phyloP scores from a whole-genome alignment of 2,329 filamentous ascomycete species.

The Hypoxylon sp. region DNA sequence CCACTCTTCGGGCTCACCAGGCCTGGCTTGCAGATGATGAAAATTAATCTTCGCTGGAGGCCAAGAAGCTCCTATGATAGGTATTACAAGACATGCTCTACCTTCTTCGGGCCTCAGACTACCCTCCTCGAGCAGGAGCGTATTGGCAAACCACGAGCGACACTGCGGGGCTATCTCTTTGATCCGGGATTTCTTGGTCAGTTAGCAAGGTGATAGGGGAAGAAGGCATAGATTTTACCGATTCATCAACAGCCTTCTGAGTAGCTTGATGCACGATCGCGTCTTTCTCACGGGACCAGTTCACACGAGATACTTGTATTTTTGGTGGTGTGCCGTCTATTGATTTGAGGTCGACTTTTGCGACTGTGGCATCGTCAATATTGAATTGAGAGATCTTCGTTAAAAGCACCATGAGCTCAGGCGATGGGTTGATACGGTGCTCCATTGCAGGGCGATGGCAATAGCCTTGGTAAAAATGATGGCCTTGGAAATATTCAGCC shows the following conservation, averaged over 20 bases:
- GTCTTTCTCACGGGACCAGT: background rate
- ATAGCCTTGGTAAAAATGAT: background rate
- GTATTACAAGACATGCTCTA: conserved; percentile 3
- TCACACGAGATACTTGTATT: background rate
- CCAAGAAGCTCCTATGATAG: conserved; percentile 1
- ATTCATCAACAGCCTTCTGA: conserved; percentile 1
- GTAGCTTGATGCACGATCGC: background rate
- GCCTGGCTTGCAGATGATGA: conserved; percentile 1
- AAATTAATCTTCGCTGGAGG: conserved; percentile 1
- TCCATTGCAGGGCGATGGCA: conserved; percentile 1
- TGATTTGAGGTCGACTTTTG: conserved; percentile 3
- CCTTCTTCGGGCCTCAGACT: conserved; percentile 3
- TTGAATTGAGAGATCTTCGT: background rate
- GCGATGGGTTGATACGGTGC: conserved; percentile 1
- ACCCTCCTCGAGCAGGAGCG: conserved; percentile 3
- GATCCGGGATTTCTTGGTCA: background rate
- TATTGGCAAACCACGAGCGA: background rate
- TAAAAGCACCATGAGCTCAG: background rate
- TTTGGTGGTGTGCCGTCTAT: background rate
- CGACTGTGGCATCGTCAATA: conserved; percentile 1
- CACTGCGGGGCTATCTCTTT: background rate
- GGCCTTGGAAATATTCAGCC: background rate
- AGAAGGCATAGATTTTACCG: conserved; percentile 4
- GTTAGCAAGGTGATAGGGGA: conserved; percentile 3
- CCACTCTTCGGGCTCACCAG: conserved; percentile 2